Conservation (phyloP, 1,139 yeast species). For the Pichia sp. region DNA sequence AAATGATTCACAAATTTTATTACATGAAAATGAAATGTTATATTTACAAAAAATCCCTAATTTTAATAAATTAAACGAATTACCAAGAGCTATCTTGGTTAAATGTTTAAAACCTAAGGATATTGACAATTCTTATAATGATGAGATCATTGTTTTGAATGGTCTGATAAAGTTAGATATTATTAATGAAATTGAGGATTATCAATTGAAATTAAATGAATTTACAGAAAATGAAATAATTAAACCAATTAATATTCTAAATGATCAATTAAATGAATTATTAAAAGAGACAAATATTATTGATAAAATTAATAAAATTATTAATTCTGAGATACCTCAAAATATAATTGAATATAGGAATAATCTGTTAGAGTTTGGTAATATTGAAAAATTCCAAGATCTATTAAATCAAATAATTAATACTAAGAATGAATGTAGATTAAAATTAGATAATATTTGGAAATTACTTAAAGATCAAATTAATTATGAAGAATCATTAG, state of each 20-base stretch:
- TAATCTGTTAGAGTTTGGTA: conserved; percentile 52
- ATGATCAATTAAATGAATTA: conserved; percentile 41
- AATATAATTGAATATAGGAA: conserved; percentile 50
- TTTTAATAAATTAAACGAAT: conserved; percentile 35
- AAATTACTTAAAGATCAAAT: conserved; percentile 38
- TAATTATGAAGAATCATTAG: conserved; percentile 46
- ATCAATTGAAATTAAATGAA: conserved; percentile 56
- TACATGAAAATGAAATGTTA: conserved; percentile 75
- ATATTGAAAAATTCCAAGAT: conserved; percentile 38
- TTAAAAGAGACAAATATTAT: conserved; percentile 39
- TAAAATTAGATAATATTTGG: conserved; percentile 31
- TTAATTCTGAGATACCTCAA: conserved; percentile 48
- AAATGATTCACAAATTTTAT: conserved; percentile 48
- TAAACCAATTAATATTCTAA: conserved; percentile 47
- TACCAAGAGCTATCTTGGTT: conserved; percentile 52
- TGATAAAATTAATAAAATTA: neutral
- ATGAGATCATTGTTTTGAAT: conserved; percentile 36
- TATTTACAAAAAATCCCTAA: conserved; percentile 63
- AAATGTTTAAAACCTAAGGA: conserved; percentile 37
- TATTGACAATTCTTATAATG: conserved; percentile 18
- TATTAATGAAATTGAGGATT: conserved; percentile 63
- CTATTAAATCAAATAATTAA: conserved; percentile 42
- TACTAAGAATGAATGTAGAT: conserved; percentile 23
- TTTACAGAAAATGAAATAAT: conserved; percentile 47
- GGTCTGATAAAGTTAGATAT: conserved; percentile 62